Base-by-base conservation (phyloP, 441 rosid species). In the Erysimum cheiri region DNA sequence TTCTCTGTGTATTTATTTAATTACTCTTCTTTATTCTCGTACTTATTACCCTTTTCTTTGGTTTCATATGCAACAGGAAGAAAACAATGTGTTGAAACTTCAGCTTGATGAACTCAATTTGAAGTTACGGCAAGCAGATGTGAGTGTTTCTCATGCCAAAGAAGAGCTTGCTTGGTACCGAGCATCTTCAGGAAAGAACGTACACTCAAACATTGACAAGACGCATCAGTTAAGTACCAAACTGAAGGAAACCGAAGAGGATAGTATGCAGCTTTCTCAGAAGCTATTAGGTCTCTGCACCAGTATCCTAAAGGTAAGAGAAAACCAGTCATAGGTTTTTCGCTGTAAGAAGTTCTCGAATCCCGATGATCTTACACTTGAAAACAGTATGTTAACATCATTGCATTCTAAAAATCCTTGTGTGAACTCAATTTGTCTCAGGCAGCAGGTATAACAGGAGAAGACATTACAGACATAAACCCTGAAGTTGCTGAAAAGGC, bases 151-250 rank as follows among this genome's bases (percentile, higher is more conserved):
- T 50, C 93, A 94, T 33, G 84, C 84, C 57, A 91, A 81, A 84
- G 98, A 96, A 74, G 99, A 96, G 84, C 92, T 93, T 36, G 87
- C 88, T 50, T 89, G 79, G 33, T 82, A 86, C 73, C 89, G 96
- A 55, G 76, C 88, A 57, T 85, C 98, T 69, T 64, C 67, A 0
- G 94, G 93, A 70, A 87, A 80, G 72, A 77, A 67, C 71, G 79
- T 87, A 9, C 43, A 67, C 28, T 49, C 87, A 43, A 79, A 84
- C 64, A 73, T 88, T 69, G 97, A 90, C 2, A 85, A 77, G 77
- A 88, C 84, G 60, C 87, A 82, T 62, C 72, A 77, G 29, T 56
- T 87, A 71, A 82, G 71, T 56, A 69, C 74, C 82, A 82, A 81
- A 84, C 78, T 93, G 43, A 85, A 91, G 92, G 96, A 94, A 81